Evolutionary conservation across 495 filamentous ascomycete genomes (phyloP).

Genomic region (Lichina pygmaea): DNA sequence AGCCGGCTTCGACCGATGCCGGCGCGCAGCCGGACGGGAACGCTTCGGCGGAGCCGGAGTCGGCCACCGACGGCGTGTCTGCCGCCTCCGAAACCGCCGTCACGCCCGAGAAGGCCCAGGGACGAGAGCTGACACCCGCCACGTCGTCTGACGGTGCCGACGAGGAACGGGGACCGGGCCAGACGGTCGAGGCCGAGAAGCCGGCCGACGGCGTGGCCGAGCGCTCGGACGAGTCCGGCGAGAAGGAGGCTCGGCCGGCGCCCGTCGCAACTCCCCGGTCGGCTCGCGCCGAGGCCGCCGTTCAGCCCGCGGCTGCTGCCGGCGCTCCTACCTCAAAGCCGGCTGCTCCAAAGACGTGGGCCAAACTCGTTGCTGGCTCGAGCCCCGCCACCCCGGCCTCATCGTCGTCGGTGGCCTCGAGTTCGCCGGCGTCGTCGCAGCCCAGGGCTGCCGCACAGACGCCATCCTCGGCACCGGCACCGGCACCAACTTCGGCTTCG

Average conservation of each 20-base stretch:
- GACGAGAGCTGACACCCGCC: neutral
- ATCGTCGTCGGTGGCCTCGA: slow-evolving; percentile 15
- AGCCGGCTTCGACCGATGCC: slow-evolving; percentile 10
- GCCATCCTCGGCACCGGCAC: slow-evolving; percentile 10
- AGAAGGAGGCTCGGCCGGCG: neutral
- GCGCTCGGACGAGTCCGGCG: neutral
- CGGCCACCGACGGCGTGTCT: slow-evolving; percentile 6
- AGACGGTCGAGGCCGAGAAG: slow-evolving; percentile 15
- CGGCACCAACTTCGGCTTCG: slow-evolving; percentile 14
- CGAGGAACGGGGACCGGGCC: slow-evolving; percentile 12
- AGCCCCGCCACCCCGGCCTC: slow-evolving; percentile 16
- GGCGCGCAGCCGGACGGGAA: slow-evolving; percentile 10
- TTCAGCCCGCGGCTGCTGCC: slow-evolving; percentile 18
- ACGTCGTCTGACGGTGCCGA: slow-evolving; percentile 4
- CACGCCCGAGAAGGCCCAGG: neutral
- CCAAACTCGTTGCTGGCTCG: slow-evolving; percentile 35
- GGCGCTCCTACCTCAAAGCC: slow-evolving; percentile 18
- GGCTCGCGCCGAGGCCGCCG: slow-evolving; percentile 18
- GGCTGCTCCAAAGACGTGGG: slow-evolving; percentile 65
- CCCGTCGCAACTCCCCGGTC: slow-evolving; percentile 17
- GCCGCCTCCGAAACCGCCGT: slow-evolving; percentile 2
- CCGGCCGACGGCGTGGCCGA: slow-evolving; percentile 7
- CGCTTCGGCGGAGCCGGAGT: slow-evolving; percentile 16
- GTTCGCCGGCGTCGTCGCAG: slow-evolving; percentile 14
- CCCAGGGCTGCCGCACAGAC: slow-evolving; percentile 2